Base-by-base conservation (phyloP, 208 protist species). In the Acanthamoeba lenticulata region DNA sequence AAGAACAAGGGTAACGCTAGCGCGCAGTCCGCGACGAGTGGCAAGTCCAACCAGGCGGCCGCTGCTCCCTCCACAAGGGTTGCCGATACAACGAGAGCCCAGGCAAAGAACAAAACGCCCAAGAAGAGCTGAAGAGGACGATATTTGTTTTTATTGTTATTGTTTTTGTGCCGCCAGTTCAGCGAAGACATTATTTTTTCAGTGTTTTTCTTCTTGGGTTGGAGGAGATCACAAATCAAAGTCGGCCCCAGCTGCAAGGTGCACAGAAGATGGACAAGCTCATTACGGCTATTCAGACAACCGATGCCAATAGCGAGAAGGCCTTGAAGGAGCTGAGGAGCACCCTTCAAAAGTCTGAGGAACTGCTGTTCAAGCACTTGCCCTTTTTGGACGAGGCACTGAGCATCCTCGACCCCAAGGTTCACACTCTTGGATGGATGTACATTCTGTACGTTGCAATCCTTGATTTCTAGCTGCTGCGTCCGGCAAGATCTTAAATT, bases 401-500 rank as follows among this genome's bases (percentile, higher is more conserved):
- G 0, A 38, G 36, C 15, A 42, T 77, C 49, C 88, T 97, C n/a
- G 38, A 49, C 27, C 57, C 96, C 19, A 62, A 74, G 27, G 21
- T 62, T 44, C 92, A 97, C 93, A 90, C 96, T 44, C 85, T 97
- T 3, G 96, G 94, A 42, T 90, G 94, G 32, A 67, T 95, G 36
- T 95, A 94, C 79, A 90, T 96, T 29, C 81, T 97, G 49, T 95
- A 74, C 45, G 90, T 93, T 11, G 40, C 5, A 38, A 5, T 40
- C 9, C 4, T 15, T 67, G 15, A 52, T 24, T 32, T 29, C 7
- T 40, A 6, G 52, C 21, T 57, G 6, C 47, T 45, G 21, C 29
- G 24, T 21, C 57, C 55, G 29, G 45, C 85, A 29, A 52, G 1
- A 85, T 7, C 2, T 69, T 49, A 21, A 27, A 47, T 36, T 52